Base-by-base conservation (phyloP, 2,329 filamentous ascomycete species). In the Aureobasidium sp. region DNA sequence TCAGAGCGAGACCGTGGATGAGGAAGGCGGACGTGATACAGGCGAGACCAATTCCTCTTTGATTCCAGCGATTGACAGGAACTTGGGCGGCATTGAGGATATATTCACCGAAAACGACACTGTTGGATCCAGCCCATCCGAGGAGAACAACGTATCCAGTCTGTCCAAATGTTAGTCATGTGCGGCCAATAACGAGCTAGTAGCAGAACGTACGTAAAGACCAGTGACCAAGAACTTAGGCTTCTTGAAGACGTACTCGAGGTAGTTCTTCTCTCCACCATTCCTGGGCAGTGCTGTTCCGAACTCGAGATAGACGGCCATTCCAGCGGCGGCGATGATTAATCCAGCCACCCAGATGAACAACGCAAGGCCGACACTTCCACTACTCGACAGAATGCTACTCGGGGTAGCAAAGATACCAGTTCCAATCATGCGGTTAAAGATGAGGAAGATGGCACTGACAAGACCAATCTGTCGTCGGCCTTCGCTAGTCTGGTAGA, bases 51-150 rank as follows among this genome's bases (percentile, higher is more conserved):
- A 89, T 76, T 47, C 79, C 85, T 42, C 87, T 80, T 74, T 88
- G 84, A 71, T 88, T 87, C 85, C 85, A 88, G 26, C 85, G 78
- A 53, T 76, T 80, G 27, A 86, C 82, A 66, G 88, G 81, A 26
- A 84, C 78, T 13, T 84, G 75, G 12, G 86, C 83, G 9, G 86
- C 87, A 68, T 86, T 80, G 1, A 89, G 79, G 62, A 89, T 84
- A 72, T 89, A 89, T 70, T 88, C 85, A 64, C 86, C 86, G 66
- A 89, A 88, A 42, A 88, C 80, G 65, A 89, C 83, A 0, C 82
- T 87, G 72, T 89, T 89, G 15, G 83, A 83, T 7, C 82, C 83
- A 0, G 85, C 84, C 84, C 84, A 88, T 13, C 75, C 84, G 20
- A 88, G 79, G 1, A 88, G 78, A 29, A 88, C 69, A 13, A 86